Evolutionary conservation across 2,329 filamentous ascomycete genomes (phyloP).

Genomic region (Sclerotinia borealis): DNA sequence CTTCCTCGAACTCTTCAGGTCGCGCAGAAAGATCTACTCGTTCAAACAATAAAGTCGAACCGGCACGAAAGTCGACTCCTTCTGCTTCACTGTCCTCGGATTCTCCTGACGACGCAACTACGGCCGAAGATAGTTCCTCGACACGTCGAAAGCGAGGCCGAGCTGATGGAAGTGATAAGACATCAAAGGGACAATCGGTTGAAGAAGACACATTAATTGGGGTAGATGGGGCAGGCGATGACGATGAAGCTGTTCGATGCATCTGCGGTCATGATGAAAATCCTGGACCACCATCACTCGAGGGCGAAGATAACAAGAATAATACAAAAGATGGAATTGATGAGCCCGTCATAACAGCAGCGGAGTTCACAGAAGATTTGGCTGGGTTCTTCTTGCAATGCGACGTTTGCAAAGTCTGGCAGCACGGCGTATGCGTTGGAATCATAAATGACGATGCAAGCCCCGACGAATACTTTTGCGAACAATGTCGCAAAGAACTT

Average conservation of each 20-base stretch:
- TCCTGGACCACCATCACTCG: constrained; percentile 64
- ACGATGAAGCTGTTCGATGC: constrained; percentile 93
- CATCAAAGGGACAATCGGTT: constrained; percentile 46
- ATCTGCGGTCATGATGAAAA: constrained; percentile 94
- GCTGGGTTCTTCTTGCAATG: constrained; percentile 97
- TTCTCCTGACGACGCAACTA: constrained; percentile 52
- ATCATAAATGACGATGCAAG: constrained; percentile 91
- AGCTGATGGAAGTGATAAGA: constrained; percentile 29
- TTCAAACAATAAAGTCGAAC: constrained; percentile 64
- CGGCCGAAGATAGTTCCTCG: constrained; percentile 57
- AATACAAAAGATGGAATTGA: constrained; percentile 52
- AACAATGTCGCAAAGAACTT: constrained; percentile 85
- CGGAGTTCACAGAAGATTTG: constrained; percentile 61
- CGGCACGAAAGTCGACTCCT: constrained; percentile 69
- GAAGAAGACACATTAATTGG: constrained; percentile 45
- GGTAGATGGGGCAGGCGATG: constrained; percentile 63
- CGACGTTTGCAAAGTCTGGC: constrained; percentile 97
- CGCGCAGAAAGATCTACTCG: constrained; percentile 70
- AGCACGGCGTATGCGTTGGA: constrained; percentile 94
- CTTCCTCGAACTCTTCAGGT: constrained; percentile 69
- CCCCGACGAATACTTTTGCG: constrained; percentile 97
- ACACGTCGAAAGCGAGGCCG: constrained; percentile 74
- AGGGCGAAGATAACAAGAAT: constrained; percentile 48
- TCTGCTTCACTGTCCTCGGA: constrained; percentile 68
- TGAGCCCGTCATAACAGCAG: constrained; percentile 50